A percentile compares a stretch with the other conserved stretches of the same genome.
These are phyloP conservation scores for Chaetomium globosum DNA, from an alignment of 2,329 filamentous ascomycete species.

Conservation along the genomic window DNA sequence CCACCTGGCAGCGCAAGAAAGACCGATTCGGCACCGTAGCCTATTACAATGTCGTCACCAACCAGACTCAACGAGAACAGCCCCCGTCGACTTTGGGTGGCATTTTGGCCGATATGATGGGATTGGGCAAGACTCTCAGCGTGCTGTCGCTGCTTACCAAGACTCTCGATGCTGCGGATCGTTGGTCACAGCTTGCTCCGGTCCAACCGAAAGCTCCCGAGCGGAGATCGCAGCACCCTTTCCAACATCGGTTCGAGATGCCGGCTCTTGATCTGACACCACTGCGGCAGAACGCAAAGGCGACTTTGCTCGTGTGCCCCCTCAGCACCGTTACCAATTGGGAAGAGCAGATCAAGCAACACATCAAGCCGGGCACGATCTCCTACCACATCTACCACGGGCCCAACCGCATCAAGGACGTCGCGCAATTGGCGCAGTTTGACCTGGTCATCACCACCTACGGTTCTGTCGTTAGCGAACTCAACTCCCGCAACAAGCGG, in stretches of 20 bases:
- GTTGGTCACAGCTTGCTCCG: conserved; percentile 62
- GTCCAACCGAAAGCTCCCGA: conserved; percentile 51
- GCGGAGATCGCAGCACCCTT: conserved; percentile 38
- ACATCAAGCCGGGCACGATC: conserved; percentile 67
- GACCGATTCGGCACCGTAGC: conserved; percentile 54
- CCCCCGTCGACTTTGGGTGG: conserved; percentile 72
- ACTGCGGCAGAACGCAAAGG: conserved; percentile 69
- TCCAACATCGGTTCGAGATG: conserved; percentile 42
- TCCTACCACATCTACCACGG: conserved; percentile 88
- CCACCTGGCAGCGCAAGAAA: conserved; percentile 73
- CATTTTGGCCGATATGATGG: conserved; percentile 85
- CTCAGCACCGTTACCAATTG: conserved; percentile 92
- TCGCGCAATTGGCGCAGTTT: conserved; percentile 67
- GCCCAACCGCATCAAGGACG: conserved; percentile 69
- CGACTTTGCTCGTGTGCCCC: conserved; percentile 85
- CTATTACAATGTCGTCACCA: conserved; percentile 86
- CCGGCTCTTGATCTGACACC: conserved; percentile 53
- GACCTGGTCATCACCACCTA: conserved; percentile 94
- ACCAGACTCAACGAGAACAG: conserved; percentile 59
- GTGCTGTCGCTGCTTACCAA: conserved; percentile 76
- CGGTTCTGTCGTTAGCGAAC: conserved; percentile 80
- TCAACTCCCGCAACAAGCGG: conserved; percentile 63
- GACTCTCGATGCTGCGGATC: conserved; percentile 62
- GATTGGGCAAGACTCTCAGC: conserved; percentile 83
- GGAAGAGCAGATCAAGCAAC: conserved; percentile 86